phyloP scores from a whole-genome alignment of 768 basidiomycete genomes.

The Hortiboletus campestris region DNA sequence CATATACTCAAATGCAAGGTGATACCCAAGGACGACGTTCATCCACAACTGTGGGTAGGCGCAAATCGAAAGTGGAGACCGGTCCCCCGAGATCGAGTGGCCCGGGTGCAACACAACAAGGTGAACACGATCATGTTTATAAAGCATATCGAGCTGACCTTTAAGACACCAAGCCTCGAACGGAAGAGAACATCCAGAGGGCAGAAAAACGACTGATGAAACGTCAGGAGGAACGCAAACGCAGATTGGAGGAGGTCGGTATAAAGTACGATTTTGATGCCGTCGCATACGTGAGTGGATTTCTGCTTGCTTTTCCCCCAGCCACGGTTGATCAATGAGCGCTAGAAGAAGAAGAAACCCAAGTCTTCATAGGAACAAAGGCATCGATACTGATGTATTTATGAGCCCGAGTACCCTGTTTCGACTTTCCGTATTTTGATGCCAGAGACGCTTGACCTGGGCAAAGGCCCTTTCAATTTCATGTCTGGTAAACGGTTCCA shows the following conservation, averaged over 20 bases:
- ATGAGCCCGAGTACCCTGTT: background rate
- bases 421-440: background rate
- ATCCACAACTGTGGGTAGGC: constrained; percentile 95
- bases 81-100: constrained; percentile 72
- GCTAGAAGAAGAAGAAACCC: constrained; percentile 39
- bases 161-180: constrained; percentile 54
- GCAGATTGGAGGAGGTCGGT: constrained; percentile 74
- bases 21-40: constrained; percentile 85
- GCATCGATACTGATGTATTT: background rate
- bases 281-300: constrained; percentile 74
- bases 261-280: constrained; percentile 84
- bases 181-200: constrained; percentile 62
- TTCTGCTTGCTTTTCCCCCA: background rate
- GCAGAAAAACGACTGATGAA: constrained; percentile 69
- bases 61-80: constrained; percentile 88
- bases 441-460: background rate
- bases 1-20: constrained; percentile 91
- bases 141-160: constrained; percentile 2
- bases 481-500: no score
- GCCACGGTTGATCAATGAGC: background rate
- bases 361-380: constrained; percentile 22
- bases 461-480: background rate
- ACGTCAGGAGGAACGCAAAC: constrained; percentile 74
- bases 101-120: constrained; percentile 78
- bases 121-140: constrained; percentile 36